These are phyloP conservation scores for Leccinum subgranulosum DNA, from an alignment of 768 basidiomycete species.

Conservation along the genomic window DNA sequence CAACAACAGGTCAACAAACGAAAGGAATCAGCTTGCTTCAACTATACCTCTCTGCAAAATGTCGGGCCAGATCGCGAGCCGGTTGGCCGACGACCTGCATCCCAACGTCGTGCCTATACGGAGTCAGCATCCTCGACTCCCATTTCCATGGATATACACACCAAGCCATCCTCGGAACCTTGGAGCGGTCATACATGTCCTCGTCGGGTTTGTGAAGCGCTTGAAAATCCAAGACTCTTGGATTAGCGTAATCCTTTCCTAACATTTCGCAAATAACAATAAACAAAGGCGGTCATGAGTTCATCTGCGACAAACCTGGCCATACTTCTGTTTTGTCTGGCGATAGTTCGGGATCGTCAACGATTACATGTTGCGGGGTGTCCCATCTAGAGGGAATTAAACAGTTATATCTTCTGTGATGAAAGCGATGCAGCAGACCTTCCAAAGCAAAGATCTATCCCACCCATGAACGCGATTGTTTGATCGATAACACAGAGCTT, in stretches of 20 bases:
- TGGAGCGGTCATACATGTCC: constrained; percentile 91
- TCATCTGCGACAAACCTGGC: constrained; percentile 56
- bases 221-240: constrained; percentile 82
- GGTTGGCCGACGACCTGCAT: constrained; percentile 97
- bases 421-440: constrained; percentile 39
- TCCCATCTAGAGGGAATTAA: constrained; percentile 68
- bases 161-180: constrained; percentile 96
- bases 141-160: constrained; percentile 33
- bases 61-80: constrained; percentile 88
- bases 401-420: neutral
- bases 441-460: constrained; percentile 91
- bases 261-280: neutral
- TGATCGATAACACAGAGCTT: constrained; percentile 98
- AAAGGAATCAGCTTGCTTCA: neutral
- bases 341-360: constrained; percentile 74
- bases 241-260: constrained; percentile 97
- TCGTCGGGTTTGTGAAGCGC: constrained; percentile 86
- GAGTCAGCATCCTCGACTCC: neutral
- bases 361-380: constrained; percentile 87
- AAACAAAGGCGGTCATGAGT: neutral
- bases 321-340: constrained; percentile 71
- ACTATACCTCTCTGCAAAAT: constrained; percentile 85
- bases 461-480: constrained; percentile 97
- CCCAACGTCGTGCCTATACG: constrained; percentile 87
- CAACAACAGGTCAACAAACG: constrained; percentile 5